Conservation (phyloP, 129 eudicot genomes). For the Erigeron canadensis region DNA sequence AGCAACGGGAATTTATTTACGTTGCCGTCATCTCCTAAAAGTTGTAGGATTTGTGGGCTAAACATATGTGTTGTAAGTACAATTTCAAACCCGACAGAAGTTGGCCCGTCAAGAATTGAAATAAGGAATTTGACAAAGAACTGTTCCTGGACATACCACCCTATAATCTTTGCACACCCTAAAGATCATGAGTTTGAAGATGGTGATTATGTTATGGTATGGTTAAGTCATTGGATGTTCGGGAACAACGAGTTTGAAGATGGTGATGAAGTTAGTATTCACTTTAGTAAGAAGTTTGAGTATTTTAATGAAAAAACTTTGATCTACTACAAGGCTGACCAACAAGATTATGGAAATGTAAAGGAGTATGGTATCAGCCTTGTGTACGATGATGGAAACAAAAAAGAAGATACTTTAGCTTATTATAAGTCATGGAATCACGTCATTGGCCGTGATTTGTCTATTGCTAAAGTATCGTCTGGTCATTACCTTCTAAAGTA, state of each 20-base stretch:
- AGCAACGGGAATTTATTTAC: not conserved
- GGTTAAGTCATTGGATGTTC: conserved; percentile 9
- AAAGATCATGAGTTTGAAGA: not conserved
- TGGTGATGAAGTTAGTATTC: conserved; percentile 7
- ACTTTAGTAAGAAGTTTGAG: not conserved
- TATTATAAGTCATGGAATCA: conserved; percentile 10
- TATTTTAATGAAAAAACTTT: not conserved
- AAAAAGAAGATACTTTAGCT: not conserved
- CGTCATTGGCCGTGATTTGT: not conserved
- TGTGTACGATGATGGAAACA: not conserved
- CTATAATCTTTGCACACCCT: not conserved
- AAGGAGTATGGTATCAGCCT: not conserved
- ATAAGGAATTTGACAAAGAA: conserved; percentile 4
- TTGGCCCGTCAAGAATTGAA: not conserved
- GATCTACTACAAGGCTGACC: not conserved
- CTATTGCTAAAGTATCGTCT: not conserved
- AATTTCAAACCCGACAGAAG: not conserved
- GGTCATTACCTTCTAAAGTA: not conserved
- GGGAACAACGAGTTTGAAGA: conserved; percentile 15
- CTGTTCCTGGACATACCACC: not conserved
- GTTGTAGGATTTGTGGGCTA: conserved; percentile 13
- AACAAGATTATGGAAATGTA: not conserved
- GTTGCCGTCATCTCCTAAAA: not conserved
- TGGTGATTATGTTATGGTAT: not conserved
- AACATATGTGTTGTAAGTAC: not conserved